These are phyloP conservation scores for Exophiala oligosperma DNA, from an alignment of 2,329 filamentous ascomycete species.

Conservation along the genomic window DNA sequence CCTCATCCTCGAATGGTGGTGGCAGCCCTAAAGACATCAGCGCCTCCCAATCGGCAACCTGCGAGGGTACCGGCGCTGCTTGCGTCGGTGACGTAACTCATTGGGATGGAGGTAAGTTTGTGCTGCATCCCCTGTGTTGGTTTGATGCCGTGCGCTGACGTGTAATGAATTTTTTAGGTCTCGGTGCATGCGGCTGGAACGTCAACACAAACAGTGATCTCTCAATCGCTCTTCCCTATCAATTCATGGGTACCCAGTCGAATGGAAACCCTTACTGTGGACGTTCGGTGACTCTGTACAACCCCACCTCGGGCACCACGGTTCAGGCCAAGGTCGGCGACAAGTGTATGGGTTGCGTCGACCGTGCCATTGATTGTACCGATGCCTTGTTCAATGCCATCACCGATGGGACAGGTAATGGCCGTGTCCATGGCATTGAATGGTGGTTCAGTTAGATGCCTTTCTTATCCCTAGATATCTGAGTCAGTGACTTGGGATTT, in stretches of 20 bases:
- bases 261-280: constrained; percentile 72
- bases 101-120: constrained; percentile 60
- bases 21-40: constrained; percentile 1
- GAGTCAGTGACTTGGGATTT: neutral
- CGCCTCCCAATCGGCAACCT: constrained; percentile 27
- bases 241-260: constrained; percentile 62
- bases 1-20: constrained; percentile 4
- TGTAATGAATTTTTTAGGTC: constrained; percentile 15
- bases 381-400: constrained; percentile 40
- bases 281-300: constrained; percentile 64
- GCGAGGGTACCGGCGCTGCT: constrained; percentile 35
- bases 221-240: constrained; percentile 68
- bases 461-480: neutral
- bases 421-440: constrained; percentile 43
- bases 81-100: constrained; percentile 70
- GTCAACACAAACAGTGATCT: constrained; percentile 57
- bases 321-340: constrained; percentile 64
- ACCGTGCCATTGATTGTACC: constrained; percentile 31
- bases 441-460: constrained; percentile 40
- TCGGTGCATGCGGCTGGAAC: constrained; percentile 67
- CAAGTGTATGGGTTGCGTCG: constrained; percentile 71
- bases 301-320: constrained; percentile 52
- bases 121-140: neutral
- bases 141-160: constrained; percentile 1
- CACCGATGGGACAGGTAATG: constrained; percentile 34